Conservation (phyloP, 495 filamentous ascomycete species). For the Penicillium simplicissimum region DNA sequence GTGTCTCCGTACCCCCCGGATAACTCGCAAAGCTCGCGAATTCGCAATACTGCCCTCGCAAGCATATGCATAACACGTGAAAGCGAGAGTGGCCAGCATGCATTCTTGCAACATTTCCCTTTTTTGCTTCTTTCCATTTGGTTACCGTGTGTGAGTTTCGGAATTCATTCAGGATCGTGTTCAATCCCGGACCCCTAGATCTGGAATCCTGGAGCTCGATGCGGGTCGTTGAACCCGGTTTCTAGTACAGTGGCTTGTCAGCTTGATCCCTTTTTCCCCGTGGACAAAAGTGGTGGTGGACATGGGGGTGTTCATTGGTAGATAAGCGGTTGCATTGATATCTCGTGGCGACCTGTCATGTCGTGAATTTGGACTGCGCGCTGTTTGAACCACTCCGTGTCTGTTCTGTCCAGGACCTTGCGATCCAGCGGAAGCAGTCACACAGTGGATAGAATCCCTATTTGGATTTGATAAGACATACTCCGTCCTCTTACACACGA, state of each 20-base stretch:
- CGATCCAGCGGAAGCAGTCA: not conserved
- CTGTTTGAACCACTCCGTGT: not conserved
- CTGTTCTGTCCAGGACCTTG: not conserved
- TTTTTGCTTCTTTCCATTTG: not conserved
- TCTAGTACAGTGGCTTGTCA: not conserved
- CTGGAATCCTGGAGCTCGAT: not conserved
- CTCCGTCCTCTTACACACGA: not conserved
- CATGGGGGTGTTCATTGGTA: not conserved
- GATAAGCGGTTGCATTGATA: not conserved
- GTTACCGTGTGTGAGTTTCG: not conserved
- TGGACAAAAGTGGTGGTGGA: not conserved
- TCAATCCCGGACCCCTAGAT: not conserved
- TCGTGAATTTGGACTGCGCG: not conserved
- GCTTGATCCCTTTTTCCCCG: not conserved
- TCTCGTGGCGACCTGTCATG: not conserved
- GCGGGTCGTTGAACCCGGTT: not conserved
- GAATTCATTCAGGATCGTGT: not conserved
- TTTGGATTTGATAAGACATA: not conserved
- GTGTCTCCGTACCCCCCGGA: not conserved
- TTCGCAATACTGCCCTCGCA: not conserved
- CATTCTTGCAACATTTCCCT: not conserved
- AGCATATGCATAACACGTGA: slow-evolving; percentile 15
- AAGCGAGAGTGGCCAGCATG: slow-evolving; percentile 17
- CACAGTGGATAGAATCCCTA: not conserved
- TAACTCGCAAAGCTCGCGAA: not conserved